Percentiles rank a stretch among this genome's conserved stretches.
These are phyloP conservation scores for Geranium rotundifolium DNA, from an alignment of 345 rosid species.

Conservation along the genomic window DNA sequence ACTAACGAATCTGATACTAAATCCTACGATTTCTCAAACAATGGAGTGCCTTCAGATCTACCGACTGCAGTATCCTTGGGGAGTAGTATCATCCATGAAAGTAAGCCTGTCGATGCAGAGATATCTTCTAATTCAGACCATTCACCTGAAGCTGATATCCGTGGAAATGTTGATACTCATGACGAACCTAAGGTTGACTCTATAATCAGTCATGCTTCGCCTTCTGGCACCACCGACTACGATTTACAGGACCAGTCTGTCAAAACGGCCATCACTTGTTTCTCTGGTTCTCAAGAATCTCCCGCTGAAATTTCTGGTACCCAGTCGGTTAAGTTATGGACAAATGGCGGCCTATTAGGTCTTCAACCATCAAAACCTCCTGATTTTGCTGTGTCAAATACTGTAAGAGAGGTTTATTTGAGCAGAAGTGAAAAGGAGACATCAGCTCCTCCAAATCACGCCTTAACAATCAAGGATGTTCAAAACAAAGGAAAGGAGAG, in stretches of 20 bases:
- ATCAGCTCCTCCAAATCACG: slow-evolving; percentile 13
- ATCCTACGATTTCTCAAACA: slow-evolving; percentile 14
- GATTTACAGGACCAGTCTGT: slow-evolving; percentile 11
- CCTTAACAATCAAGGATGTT: slow-evolving; percentile 8
- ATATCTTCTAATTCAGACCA: slow-evolving; percentile 25
- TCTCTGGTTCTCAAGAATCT: slow-evolving; percentile 19
- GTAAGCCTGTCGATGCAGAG: slow-evolving; percentile 17
- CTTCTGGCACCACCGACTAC: slow-evolving; percentile 14
- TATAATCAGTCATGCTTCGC: slow-evolving; percentile 8
- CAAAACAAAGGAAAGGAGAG: too few relatives aligned
- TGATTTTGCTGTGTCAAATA: slow-evolving; percentile 48
- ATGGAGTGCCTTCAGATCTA: slow-evolving; percentile 13
- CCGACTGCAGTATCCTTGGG: slow-evolving; percentile 19
- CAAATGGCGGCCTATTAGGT: slow-evolving; percentile 86
- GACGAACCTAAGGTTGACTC: slow-evolving; percentile 17
- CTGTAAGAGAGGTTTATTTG: slow-evolving; percentile 16
- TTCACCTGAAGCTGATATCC: slow-evolving; percentile 10
- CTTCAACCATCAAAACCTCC: slow-evolving; percentile 91
- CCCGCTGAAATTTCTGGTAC: slow-evolving; percentile 19
- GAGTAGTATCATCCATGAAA: slow-evolving; percentile 20
- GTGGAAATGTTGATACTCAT: slow-evolving; percentile 12
- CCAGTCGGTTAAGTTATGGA: slow-evolving; percentile 50
- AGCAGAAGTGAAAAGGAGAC: slow-evolving; percentile 18
- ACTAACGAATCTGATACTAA: slow-evolving; percentile 18
- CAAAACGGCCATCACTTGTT: slow-evolving; percentile 10